A percentile compares a stretch with the other conserved stretches of the same genome.
Conservation (phyloP, 306 rosid genomes). For the Lagenaria siceraria region DNA sequence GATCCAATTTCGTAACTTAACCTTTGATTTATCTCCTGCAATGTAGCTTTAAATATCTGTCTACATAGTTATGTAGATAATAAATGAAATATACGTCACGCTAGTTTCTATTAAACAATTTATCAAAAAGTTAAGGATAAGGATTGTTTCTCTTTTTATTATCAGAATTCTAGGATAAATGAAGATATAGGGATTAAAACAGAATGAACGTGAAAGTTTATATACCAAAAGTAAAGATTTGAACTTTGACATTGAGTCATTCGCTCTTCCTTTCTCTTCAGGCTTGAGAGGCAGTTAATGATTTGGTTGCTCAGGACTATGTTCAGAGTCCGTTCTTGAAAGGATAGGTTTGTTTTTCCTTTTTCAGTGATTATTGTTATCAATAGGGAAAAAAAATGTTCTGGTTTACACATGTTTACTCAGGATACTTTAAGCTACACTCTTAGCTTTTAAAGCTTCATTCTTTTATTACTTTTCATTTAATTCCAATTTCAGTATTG, state of each 20-base stretch:
- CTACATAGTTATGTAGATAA: neutral
- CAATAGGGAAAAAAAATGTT: neutral
- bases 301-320: neutral
- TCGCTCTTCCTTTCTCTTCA: neutral
- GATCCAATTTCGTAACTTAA: neutral
- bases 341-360: neutral
- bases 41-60: neutral
- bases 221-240: neutral
- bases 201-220: neutral
- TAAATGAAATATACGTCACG: neutral
- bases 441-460: neutral
- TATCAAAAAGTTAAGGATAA: too few relatives aligned
- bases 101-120: neutral
- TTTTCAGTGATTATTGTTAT: neutral
- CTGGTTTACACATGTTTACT: neutral
- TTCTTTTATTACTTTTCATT: neutral
- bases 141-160: neutral
- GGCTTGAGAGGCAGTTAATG: neutral
- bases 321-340: neutral
- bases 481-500: neutral
- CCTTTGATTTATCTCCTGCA: neutral
- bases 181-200: neutral
- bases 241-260: neutral
- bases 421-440: neutral
- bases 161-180: neutral